These are phyloP conservation scores for Lepidium africanum DNA, from an alignment of 345 rosid species.

Conservation along the genomic window DNA sequence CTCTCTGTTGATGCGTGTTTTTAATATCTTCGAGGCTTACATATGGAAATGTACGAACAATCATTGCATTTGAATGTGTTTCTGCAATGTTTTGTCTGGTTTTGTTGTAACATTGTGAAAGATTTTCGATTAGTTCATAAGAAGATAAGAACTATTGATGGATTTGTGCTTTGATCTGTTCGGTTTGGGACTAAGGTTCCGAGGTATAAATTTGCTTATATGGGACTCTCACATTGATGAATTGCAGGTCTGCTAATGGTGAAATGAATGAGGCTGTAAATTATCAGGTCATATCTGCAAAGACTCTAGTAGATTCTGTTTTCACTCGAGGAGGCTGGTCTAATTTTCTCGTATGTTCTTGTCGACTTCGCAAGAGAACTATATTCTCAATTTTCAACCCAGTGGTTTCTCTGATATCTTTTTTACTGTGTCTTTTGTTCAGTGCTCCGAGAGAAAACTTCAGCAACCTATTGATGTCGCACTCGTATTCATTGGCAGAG, in stretches of 20 bases:
- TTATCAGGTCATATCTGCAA: conserved; percentile 59
- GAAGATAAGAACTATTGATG: neutral
- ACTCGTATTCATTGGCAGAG: conserved; percentile 76
- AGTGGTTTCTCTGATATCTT: neutral
- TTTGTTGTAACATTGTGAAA: neutral
- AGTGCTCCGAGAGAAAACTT: conserved; percentile 61
- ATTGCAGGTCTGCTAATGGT: conserved; percentile 11
- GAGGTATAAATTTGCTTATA: neutral
- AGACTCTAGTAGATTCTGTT: conserved; percentile 62
- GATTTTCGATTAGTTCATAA: neutral
- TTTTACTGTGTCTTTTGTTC: neutral
- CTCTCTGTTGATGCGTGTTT: neutral
- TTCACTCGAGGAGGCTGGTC: conserved; percentile 74
- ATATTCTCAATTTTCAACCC: neutral
- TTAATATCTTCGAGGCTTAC: neutral
- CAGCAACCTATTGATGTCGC: conserved; percentile 55
- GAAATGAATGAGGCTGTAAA: conserved; percentile 36
- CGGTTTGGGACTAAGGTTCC: neutral
- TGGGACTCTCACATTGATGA: neutral
- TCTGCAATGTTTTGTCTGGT: neutral
- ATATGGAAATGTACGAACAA: neutral
- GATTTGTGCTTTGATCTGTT: neutral
- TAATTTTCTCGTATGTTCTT: conserved; percentile 49
- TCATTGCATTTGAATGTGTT: neutral
- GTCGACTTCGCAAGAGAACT: neutral